Percentiles rank a stretch among this genome's conserved stretches.
Conservation (phyloP, 768 basidiomycete genomes). For the Dentipellis sp. region DNA sequence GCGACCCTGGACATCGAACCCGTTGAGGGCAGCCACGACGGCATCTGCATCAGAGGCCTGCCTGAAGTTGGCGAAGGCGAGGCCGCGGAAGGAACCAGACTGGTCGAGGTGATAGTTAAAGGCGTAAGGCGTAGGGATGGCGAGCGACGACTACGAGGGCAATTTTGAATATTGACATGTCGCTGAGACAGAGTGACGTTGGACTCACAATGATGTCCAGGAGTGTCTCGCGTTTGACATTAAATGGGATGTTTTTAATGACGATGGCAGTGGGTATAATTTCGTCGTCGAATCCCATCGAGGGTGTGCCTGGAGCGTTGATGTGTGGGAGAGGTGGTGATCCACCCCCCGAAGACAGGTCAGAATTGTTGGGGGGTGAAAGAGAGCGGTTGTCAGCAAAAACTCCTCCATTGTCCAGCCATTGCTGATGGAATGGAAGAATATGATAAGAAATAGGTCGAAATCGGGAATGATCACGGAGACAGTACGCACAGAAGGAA, state of each 20-base stretch:
- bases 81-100: slow-evolving; percentile 90
- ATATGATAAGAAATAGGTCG: slow-evolving; percentile 13
- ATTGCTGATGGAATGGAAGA: slow-evolving; percentile 48
- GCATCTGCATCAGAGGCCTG: slow-evolving; percentile 87
- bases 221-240: slow-evolving; percentile 92
- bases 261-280: slow-evolving; percentile 98
- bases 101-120: slow-evolving; percentile 99
- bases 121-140: slow-evolving; percentile 95
- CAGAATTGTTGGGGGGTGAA: slow-evolving; percentile 81
- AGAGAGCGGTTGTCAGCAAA: slow-evolving; percentile 67
- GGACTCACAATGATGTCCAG: slow-evolving; percentile 88
- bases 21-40: slow-evolving; percentile 92
- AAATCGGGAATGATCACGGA: slow-evolving; percentile 9
- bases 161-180: slow-evolving; percentile 6
- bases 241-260: slow-evolving; percentile 99
- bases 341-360: slow-evolving; percentile 81
- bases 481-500: slow-evolving; percentile 54
- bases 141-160: slow-evolving; percentile 62
- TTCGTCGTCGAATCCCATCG: slow-evolving; percentile 66
- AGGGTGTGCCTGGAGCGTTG: slow-evolving; percentile 37
- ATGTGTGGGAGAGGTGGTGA: slow-evolving; percentile 54
- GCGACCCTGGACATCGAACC: slow-evolving; percentile 92
- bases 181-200: slow-evolving; percentile 3
- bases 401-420: slow-evolving; percentile 56
- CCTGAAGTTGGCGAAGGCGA: slow-evolving; percentile 98